Evolutionary conservation across 257 asterid genomes (phyloP).

Genomic region (Verbena officinalis): DNA sequence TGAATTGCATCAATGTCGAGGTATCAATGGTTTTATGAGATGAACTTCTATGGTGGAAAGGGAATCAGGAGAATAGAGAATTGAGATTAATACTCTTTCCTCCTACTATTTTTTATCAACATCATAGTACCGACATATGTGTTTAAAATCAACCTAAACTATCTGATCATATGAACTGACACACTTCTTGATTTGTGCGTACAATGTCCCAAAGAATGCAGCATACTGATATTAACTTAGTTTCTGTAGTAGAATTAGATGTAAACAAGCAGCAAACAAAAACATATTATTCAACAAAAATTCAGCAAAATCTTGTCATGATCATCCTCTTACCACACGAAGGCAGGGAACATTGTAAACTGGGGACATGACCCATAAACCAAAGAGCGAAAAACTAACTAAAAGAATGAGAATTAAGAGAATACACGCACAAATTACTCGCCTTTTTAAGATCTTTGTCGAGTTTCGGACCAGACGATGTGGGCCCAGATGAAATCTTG

Average conservation of each 20-base stretch:
- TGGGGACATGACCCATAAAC: background rate
- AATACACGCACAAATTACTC: background rate
- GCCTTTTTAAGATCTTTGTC: constrained; percentile 88
- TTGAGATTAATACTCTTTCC: background rate
- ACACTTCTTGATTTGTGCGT: background rate
- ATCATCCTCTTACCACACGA: background rate
- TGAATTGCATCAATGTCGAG: too few species aligned
- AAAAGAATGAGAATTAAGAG: background rate
- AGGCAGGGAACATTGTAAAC: background rate
- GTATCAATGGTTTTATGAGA: too few species aligned
- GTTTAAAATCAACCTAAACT: background rate
- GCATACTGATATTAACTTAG: background rate
- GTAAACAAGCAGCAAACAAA: background rate
- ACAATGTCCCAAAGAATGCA: background rate
- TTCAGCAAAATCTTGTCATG: background rate
- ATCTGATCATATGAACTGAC: background rate
- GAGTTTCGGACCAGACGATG: constrained; percentile 37
- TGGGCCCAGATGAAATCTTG: constrained; percentile 37
- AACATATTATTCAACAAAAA: background rate
- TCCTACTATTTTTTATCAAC: background rate
- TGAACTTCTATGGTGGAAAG: too few species aligned
- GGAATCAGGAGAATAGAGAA: too few species aligned
- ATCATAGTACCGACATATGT: background rate
- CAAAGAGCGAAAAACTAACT: background rate
- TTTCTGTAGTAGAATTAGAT: background rate